Percentiles rank a stretch among this genome's conserved stretches.
phyloP scores from a whole-genome alignment of 2,329 filamentous ascomycete species.

The Sordariomycetes sp. region DNA sequence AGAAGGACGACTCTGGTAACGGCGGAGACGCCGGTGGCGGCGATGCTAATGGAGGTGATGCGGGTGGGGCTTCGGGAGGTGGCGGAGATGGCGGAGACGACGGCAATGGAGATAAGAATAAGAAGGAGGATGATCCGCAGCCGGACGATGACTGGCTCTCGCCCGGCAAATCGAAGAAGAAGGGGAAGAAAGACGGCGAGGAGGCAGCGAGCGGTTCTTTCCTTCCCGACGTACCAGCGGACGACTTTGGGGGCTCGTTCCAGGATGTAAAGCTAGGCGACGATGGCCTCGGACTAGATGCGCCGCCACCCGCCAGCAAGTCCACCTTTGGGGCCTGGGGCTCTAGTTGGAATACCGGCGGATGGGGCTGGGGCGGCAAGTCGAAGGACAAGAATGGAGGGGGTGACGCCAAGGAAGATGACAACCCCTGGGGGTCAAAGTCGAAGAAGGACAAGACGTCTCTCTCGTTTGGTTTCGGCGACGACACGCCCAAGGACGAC shows the following conservation, averaged over 20 bases:
- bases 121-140: slow-evolving; percentile 1
- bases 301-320: slow-evolving; percentile 28
- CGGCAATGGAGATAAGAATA: slow-evolving; percentile 9
- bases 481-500: slow-evolving; percentile 20
- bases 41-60: slow-evolving; percentile 16
- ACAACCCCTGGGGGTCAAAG: slow-evolving; percentile 38
- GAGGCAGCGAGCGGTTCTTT: slow-evolving; percentile 11
- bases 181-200: slow-evolving; percentile 29
- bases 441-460: slow-evolving; percentile 33
- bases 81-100: slow-evolving; percentile 5
- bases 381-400: slow-evolving; percentile 11
- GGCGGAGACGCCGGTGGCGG: slow-evolving; percentile 12
- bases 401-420: slow-evolving; percentile 24
- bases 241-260: slow-evolving; percentile 37
- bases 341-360: slow-evolving; percentile 42
- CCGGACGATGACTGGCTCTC: slow-evolving; percentile 39
- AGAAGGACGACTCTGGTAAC: slow-evolving; percentile 14
- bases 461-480: slow-evolving; percentile 35
- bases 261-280: slow-evolving; percentile 55
- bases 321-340: slow-evolving; percentile 46
- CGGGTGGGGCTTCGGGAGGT: slow-evolving; percentile 10
- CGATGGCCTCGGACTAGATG: slow-evolving; percentile 40
- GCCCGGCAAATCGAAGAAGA: slow-evolving; percentile 32
- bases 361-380: slow-evolving; percentile 27
- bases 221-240: slow-evolving; percentile 11